Base-by-base conservation (phyloP, 345 rosid genomes). In the Boechera retrofracta region DNA sequence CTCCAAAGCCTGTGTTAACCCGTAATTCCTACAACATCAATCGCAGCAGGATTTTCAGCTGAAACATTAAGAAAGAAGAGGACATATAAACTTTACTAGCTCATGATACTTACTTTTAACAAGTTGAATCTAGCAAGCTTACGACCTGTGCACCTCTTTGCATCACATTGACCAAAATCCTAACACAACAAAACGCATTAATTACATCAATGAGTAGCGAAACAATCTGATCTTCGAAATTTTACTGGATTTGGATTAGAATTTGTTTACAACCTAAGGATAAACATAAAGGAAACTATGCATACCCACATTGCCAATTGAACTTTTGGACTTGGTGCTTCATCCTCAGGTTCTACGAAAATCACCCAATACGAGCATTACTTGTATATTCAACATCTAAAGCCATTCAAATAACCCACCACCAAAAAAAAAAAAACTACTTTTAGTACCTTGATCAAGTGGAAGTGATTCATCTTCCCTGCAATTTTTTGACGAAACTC, bases 271-370 rank as follows among this genome's bases (percentile, higher is more conserved):
- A 49, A 24, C 44, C 4, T 38, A 41, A 7, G 13, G 3, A 53
- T 53, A 52, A 60, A 13, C 35, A 41, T 57, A 10, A 32, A 67
- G 71, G 61, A 76, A 62, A 42, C 15, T 36, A 68, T 68, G 69
- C 97, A 58, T 85, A 95, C 99, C 98, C 96, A 91, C 96, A 89
- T 91, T 10, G 97, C 97, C 80, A 96, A 96, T 64, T 93, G 93
- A 86, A 91, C 71, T 70, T 72, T 89, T 13, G 95, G 90, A 72
- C 33, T 83, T 49, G 80, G 69, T 52, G 81, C 84, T 63, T 81
- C 87, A 65, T 85, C 91, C 80, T 87, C 97, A 64, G 85, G 79
- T 51, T 71, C 94, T 93, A 82, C 65, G 45, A 8, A 55, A 41
- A 36, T 6, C 47, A 57, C 24, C 26, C 41, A 47, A 21, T 12